Percentiles rank a stretch among this genome's conserved stretches.
phyloP scores from a whole-genome alignment of 345 rosid genomes.

The Kernera saxatilis region DNA sequence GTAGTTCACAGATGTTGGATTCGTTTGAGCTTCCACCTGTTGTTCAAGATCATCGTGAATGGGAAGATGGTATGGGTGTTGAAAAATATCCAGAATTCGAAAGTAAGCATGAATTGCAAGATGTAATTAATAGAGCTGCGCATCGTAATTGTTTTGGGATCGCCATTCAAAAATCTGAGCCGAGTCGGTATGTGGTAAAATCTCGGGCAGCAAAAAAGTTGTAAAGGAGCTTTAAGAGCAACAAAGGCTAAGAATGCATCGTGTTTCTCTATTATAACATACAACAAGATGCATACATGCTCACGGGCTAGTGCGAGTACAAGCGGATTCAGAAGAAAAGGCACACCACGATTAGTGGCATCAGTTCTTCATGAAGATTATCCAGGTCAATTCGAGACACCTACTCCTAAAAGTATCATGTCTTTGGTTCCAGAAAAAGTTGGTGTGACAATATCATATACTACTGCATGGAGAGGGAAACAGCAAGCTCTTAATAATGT shows the following conservation, averaged over 20 bases:
- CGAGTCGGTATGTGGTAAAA: background rate
- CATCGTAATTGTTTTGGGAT: background rate
- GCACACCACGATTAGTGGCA: background rate
- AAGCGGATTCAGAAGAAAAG: too few relatives aligned
- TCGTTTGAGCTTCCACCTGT: too few relatives aligned
- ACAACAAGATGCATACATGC: background rate
- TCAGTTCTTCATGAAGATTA: background rate
- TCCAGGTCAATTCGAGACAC: background rate
- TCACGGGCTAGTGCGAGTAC: too few relatives aligned
- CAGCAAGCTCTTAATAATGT: too few relatives aligned
- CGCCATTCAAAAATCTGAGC: background rate
- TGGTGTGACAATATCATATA: too few relatives aligned
- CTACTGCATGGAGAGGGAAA: too few relatives aligned
- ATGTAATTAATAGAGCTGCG: background rate
- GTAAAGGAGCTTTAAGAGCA: background rate
- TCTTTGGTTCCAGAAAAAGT: too few relatives aligned
- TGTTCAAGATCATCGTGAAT: background rate
- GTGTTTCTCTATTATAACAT: background rate
- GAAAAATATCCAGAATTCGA: background rate
- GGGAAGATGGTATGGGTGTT: background rate
- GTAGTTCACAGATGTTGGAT: too few relatives aligned
- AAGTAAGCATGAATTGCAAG: background rate
- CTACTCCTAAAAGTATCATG: too few relatives aligned
- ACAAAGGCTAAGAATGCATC: background rate
- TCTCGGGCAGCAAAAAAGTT: background rate